These are phyloP conservation scores for Endoconidiophora laricicola DNA, from an alignment of 2,329 filamentous ascomycete species.

Conservation along the genomic window DNA sequence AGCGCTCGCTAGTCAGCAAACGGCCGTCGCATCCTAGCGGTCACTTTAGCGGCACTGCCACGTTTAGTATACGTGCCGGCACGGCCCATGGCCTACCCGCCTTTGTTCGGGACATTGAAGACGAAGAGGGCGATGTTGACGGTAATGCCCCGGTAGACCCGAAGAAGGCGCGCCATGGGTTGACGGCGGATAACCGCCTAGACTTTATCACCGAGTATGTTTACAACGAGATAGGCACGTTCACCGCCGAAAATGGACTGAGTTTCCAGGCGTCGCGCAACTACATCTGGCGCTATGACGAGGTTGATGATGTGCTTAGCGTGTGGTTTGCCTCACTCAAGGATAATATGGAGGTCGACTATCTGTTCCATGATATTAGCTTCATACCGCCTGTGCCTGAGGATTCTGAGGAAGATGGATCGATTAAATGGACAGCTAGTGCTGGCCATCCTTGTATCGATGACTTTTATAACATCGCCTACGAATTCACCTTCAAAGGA, in stretches of 20 bases:
- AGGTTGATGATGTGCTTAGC: conserved; percentile 40
- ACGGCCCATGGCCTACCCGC: conserved; percentile 4
- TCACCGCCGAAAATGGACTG: conserved; percentile 38
- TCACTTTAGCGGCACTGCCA: conserved; percentile 45
- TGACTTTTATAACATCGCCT: conserved; percentile 54
- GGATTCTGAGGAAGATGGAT: conserved; percentile 8
- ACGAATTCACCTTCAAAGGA: conserved; percentile 47
- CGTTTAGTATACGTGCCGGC: conserved; percentile 35
- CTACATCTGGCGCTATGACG: conserved; percentile 58
- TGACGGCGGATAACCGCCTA: conserved; percentile 4
- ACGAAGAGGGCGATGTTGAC: conserved; percentile 17
- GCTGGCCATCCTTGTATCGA: conserved; percentile 54
- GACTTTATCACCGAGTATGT: conserved; percentile 40
- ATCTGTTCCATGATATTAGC: conserved; percentile 59
- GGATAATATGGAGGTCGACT: conserved; percentile 45
- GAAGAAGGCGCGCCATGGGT: not conserved
- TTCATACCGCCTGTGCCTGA: conserved; percentile 29
- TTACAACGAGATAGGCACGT: conserved; percentile 51
- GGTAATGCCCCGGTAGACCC: conserved; percentile 3
- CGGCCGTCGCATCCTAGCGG: conserved; percentile 45
- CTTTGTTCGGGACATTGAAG: not conserved
- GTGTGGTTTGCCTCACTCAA: conserved; percentile 59
- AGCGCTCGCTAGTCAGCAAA: conserved; percentile 36
- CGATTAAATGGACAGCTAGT: conserved; percentile 38
- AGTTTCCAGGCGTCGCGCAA: conserved; percentile 44